Evolutionary conservation across 202 grass and related monocot genomes (phyloP), one percentile per base, ranked within the genome.

Genomic region (Carex arenaria): DNA sequence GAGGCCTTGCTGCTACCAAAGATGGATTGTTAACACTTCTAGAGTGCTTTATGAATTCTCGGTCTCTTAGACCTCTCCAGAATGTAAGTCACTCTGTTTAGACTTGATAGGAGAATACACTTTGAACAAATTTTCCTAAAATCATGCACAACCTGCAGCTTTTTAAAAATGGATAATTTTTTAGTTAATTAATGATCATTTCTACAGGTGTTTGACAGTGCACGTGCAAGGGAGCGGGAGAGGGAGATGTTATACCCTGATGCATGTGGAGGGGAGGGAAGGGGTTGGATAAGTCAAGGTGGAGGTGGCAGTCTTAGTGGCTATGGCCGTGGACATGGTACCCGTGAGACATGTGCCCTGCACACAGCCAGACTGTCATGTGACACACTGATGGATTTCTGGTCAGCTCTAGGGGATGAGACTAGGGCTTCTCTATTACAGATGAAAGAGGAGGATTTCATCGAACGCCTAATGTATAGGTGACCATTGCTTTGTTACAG

Each of bases 371-470:
- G 84, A 81, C 88, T 95, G 84, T 93, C 96, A 63, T 98, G 93
- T 89, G 91, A 93, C 78, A 98, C 96, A 2, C 85, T 98, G 57
- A 93, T 95, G 80, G 91, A 98, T 90, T 98, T 98, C 69, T 98
- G 93, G 96, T 98, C 91, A 20, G 93, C 96, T 7, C 69, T 98
- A 53, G 87, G 93, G 67, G 89, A 95, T 64, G 91, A 95, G 87
- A 98, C 96, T 69, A 93, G 89, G 86, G 91, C 69, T 62, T 93
- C 92, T 82, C 93, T 98, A 85, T 78, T 98, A 72, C 82, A 80
- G 83, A 95, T 98, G 93, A 95, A 95, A 81, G 96, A 98, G 88
- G 95, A 95, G 51, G 95, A 98, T 89, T 98, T 98, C 83, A 98
- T 98, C 59, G 95, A 95, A 80, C 91, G 84, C 72, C 91, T 98